These are phyloP conservation scores for Ogataea paradorogensis DNA, from an alignment of 805 yeast genomes.

Conservation along the genomic window DNA sequence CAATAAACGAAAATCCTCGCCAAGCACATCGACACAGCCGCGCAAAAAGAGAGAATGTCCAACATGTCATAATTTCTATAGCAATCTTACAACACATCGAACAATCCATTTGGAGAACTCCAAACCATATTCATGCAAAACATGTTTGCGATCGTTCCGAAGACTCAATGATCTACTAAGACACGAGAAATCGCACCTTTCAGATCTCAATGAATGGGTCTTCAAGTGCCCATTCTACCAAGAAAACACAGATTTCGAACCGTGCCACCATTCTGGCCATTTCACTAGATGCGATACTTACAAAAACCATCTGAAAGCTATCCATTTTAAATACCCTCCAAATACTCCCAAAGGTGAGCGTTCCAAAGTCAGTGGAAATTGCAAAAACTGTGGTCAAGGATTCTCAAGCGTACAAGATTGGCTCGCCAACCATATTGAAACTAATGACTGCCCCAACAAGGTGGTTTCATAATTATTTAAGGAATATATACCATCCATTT, in stretches of 20 bases:
- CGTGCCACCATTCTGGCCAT: constrained; percentile 79
- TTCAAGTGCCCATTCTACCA: constrained; percentile 81
- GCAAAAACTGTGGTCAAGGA: constrained; percentile 68
- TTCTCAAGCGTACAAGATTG: constrained; percentile 76
- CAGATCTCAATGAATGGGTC: constrained; percentile 63
- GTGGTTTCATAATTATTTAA: too few relatives aligned
- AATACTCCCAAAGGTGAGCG: constrained; percentile 84
- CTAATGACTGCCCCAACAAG: constrained; percentile 34
- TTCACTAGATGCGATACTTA: constrained; percentile 89
- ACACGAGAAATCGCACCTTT: constrained; percentile 83
- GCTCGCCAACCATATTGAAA: constrained; percentile 72
- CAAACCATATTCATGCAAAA: constrained; percentile 74
- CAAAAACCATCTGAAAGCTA: constrained; percentile 85
- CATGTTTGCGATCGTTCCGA: constrained; percentile 82
- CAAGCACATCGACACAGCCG: constrained; percentile 12
- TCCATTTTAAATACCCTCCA: constrained; percentile 84
- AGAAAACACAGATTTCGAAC: constrained; percentile 17
- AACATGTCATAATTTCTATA: constrained; percentile 47
- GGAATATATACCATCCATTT: too few relatives aligned
- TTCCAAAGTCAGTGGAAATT: constrained; percentile 61
- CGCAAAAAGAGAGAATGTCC: constrained; percentile 39
- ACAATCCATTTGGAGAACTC: constrained; percentile 73
- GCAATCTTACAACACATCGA: constrained; percentile 80
- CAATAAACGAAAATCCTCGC: background rate
- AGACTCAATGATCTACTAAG: constrained; percentile 83